A percentile compares a stretch with the other conserved stretches of the same genome.
These are phyloP conservation scores for Paraurostyla sp. DNA, from an alignment of 73 alveolate genomes.

Conservation along the genomic window DNA sequence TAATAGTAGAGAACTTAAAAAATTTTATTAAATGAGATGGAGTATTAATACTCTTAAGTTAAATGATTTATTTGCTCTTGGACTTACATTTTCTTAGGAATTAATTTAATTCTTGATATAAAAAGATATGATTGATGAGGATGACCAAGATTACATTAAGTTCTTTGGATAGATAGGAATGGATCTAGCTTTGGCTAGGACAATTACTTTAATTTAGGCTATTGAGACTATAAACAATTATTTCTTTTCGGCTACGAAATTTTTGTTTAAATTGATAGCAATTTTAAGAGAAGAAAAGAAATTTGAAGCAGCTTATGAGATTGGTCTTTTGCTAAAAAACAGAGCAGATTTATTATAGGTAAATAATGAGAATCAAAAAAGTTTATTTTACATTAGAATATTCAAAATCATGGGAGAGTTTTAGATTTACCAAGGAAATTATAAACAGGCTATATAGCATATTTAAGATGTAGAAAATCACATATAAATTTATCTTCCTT, in stretches of 20 bases:
- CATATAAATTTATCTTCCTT: neutral
- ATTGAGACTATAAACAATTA: neutral
- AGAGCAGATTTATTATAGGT: neutral
- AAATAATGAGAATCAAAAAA: neutral
- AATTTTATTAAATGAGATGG: constrained; percentile 38
- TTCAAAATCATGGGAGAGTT: constrained; percentile 14
- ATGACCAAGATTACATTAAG: neutral
- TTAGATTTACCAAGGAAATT: constrained; percentile 25
- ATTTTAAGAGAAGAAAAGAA: constrained; percentile 5
- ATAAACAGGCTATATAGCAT: neutral
- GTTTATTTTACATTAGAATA: neutral
- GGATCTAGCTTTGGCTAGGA: neutral
- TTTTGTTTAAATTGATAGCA: neutral
- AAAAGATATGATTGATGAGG: neutral
- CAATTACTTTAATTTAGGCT: neutral
- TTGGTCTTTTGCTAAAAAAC: neutral
- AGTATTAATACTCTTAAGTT: neutral
- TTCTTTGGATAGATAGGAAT: constrained; percentile 15
- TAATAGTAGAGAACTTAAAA: neutral
- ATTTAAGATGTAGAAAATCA: neutral
- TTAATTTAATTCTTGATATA: neutral
- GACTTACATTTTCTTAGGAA: constrained; percentile 1
- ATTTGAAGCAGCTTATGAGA: constrained; percentile 39
- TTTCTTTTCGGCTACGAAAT: neutral
- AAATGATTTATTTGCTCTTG: constrained; percentile 30